phyloP scores from a whole-genome alignment of 169 alveolate species.

The Plasmodium sp. region DNA sequence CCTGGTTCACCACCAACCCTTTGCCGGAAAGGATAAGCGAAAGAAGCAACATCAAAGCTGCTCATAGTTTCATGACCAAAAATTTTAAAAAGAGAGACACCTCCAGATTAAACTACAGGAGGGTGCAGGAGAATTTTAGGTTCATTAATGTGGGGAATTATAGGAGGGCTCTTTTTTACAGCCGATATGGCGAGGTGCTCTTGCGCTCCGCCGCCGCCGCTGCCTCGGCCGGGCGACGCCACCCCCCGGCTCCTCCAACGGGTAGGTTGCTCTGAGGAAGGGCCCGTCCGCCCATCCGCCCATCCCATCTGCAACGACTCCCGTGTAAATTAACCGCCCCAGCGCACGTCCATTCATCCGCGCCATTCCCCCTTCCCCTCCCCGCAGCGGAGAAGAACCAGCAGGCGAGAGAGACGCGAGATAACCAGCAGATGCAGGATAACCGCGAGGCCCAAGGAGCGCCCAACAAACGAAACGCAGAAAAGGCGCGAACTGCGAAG shows the following conservation, averaged over 20 bases:
- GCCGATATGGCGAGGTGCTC: constrained; percentile 2
- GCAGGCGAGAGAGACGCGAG: too few relatives aligned
- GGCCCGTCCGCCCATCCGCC: not conserved
- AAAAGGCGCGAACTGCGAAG: not conserved
- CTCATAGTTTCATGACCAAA: constrained; percentile 86
- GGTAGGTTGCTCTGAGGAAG: not conserved
- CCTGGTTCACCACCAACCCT: constrained; percentile 82
- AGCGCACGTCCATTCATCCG: not conserved
- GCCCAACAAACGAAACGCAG: not conserved
- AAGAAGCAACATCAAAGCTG: constrained; percentile 81
- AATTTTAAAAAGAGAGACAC: constrained; percentile 81
- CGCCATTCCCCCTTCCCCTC: not conserved
- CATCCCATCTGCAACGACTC: not conserved
- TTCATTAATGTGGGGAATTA: constrained; percentile 47
- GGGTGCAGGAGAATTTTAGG: constrained; percentile 48
- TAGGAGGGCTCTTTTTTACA: constrained; percentile 18
- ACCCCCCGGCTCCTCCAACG: not conserved
- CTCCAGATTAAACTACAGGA: constrained; percentile 7
- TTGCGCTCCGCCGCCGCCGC: not conserved
- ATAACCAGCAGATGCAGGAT: too few relatives aligned
- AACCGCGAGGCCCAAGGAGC: not conserved
- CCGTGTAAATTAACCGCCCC: not conserved
- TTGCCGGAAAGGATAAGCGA: constrained; percentile 73
- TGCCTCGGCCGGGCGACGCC: not conserved
- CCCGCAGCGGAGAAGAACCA: not conserved